A percentile compares a stretch with the other conserved stretches of the same genome.
phyloP scores from a whole-genome alignment of 768 basidiomycete genomes.

The Trametopsis cervina region DNA sequence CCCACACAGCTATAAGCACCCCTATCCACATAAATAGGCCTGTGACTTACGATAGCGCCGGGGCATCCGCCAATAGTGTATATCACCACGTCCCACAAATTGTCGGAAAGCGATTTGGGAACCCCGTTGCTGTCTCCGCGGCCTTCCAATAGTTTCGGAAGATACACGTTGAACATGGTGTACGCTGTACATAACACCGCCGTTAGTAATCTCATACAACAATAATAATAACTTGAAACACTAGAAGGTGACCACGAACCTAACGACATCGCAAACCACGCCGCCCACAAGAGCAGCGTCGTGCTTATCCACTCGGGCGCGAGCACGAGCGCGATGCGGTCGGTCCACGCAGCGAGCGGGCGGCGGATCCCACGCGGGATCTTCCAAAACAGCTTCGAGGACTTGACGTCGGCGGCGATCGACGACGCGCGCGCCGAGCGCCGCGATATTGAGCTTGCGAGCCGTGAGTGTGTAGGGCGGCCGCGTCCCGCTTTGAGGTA shows the following conservation, averaged over 20 bases:
- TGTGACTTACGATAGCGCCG: constrained; percentile 64
- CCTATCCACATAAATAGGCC: not conserved
- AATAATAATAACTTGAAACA: constrained; percentile 6
- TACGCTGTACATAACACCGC: constrained; percentile 57
- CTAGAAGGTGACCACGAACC: constrained; percentile 38
- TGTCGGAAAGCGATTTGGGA: constrained; percentile 48
- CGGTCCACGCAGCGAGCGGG: constrained; percentile 63
- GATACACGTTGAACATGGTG: constrained; percentile 91
- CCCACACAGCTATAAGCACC: not conserved
- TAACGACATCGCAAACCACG: constrained; percentile 72
- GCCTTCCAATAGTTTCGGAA: constrained; percentile 80
- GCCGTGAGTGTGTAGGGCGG: not conserved
- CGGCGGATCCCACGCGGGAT: constrained; percentile 50
- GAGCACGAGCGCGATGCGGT: constrained; percentile 63
- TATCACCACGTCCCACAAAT: constrained; percentile 80
- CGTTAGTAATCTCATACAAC: constrained; percentile 3
- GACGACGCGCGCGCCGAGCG: constrained; percentile 9
- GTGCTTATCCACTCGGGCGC: constrained; percentile 70
- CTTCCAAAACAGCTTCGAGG: constrained; percentile 34
- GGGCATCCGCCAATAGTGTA: constrained; percentile 83
- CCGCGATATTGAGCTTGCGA: too few relatives aligned
- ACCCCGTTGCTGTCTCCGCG: constrained; percentile 22
- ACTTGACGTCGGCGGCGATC: constrained; percentile 30
- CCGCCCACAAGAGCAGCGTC: constrained; percentile 72
- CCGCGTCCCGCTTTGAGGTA: not conserved